A percentile compares a stretch with the other conserved stretches of the same genome.
Evolutionary conservation across 495 filamentous ascomycete genomes (phyloP).

Genomic region (Tuber umbilicatum): DNA sequence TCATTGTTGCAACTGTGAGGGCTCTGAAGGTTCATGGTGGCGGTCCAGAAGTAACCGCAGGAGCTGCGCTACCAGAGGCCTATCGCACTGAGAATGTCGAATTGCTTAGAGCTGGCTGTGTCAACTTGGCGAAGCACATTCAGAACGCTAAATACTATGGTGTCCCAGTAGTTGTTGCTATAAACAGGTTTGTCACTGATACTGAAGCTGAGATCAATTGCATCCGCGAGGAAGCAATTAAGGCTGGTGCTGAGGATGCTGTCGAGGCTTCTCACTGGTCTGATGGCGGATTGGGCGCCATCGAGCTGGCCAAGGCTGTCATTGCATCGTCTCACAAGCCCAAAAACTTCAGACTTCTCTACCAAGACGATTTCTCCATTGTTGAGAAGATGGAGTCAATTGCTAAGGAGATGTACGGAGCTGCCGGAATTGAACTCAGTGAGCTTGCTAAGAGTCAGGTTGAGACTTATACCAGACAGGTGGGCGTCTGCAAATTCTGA

Average conservation of each 20-base stretch:
- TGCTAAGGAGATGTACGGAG: slow-evolving; percentile 88
- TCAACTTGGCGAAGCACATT: slow-evolving; percentile 93
- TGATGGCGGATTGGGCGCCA: slow-evolving; percentile 83
- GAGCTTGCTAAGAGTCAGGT: slow-evolving; percentile 93
- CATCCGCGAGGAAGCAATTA: slow-evolving; percentile 81
- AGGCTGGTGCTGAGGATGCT: slow-evolving; percentile 88
- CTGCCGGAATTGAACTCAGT: slow-evolving; percentile 81
- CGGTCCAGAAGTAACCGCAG: slow-evolving; percentile 82
- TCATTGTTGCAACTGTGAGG: slow-evolving; percentile 90
- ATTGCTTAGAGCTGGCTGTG: slow-evolving; percentile 76
- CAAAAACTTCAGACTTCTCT: slow-evolving; percentile 86
- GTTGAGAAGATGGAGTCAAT: slow-evolving; percentile 90
- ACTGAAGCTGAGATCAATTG: slow-evolving; percentile 86
- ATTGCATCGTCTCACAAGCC: slow-evolving; percentile 74
- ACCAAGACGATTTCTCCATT: slow-evolving; percentile 69
- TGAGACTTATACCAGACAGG: slow-evolving; percentile 86
- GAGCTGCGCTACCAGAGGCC: slow-evolving; percentile 69
- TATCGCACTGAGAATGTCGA: slow-evolving; percentile 93
- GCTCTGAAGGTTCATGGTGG: slow-evolving; percentile 96
- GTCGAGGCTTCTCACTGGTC: slow-evolving; percentile 96
- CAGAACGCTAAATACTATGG: slow-evolving; percentile 80
- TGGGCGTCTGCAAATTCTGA: slow-evolving; percentile 36
- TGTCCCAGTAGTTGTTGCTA: slow-evolving; percentile 91
- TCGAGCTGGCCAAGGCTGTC: slow-evolving; percentile 82
- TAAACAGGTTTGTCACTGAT: slow-evolving; percentile 93